Conservation (phyloP, 148 eudicot species). For the Vaccinium macrocarpon region DNA sequence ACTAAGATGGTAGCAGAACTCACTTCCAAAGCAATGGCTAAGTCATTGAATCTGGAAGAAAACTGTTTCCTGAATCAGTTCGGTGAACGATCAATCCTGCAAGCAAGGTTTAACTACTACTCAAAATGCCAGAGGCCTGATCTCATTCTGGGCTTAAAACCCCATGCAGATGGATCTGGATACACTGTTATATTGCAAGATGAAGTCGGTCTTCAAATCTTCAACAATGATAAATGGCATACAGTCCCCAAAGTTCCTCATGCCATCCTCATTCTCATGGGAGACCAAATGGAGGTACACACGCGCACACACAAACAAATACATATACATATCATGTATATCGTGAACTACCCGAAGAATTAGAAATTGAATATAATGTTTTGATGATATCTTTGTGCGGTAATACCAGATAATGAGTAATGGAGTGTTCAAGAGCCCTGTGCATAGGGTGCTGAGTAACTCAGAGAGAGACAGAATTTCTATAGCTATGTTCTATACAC, state of each 20-base stretch:
- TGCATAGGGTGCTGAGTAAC: conserved; percentile 43
- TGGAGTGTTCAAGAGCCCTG: conserved; percentile 46
- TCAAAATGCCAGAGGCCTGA: conserved; percentile 46
- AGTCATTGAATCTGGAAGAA: conserved; percentile 37
- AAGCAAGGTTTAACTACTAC: conserved; percentile 46
- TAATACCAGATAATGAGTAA: conserved; percentile 42
- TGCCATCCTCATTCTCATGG: conserved; percentile 36
- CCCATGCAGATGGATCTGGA: conserved; percentile 50
- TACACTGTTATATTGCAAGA: conserved; percentile 42
- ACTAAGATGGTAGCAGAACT: conserved; percentile 24
- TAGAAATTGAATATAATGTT: not conserved
- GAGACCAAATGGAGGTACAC: conserved; percentile 56
- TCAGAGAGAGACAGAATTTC: conserved; percentile 38
- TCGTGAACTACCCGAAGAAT: not conserved
- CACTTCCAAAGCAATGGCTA: conserved; percentile 41
- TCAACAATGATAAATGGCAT: conserved; percentile 33
- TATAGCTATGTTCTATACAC: conserved; percentile 36
- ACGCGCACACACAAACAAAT: not conserved
- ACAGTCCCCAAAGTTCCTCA: conserved; percentile 35
- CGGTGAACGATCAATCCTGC: conserved; percentile 29
- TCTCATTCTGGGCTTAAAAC: conserved; percentile 44
- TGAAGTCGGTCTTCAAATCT: conserved; percentile 38
- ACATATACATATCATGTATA: not conserved
- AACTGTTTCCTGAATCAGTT: conserved; percentile 43
- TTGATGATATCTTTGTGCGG: not conserved